A percentile compares a stretch with the other conserved stretches of the same genome.
These are phyloP conservation scores for Limtongia smithiae DNA, from an alignment of 805 yeast species.

Conservation along the genomic window DNA sequence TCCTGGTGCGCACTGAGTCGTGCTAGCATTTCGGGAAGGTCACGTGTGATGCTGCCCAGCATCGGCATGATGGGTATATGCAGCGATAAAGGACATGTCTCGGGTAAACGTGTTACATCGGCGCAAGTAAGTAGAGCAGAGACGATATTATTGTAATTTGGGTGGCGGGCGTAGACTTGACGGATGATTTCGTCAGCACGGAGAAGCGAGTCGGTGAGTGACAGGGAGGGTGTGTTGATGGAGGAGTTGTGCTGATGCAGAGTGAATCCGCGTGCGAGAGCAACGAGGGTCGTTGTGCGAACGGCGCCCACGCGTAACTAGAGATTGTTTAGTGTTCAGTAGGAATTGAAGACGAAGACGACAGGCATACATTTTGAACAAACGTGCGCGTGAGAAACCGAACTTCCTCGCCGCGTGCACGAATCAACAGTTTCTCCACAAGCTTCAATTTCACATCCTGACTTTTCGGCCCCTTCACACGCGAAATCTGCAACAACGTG, in stretches of 20 bases:
- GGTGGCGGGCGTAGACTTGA: constrained; percentile 30
- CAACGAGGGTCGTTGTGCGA: constrained; percentile 28
- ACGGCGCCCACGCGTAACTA: constrained; percentile 31
- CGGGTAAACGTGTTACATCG: constrained; percentile 1
- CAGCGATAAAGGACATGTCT: constrained; percentile 25
- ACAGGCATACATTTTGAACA: constrained; percentile 21
- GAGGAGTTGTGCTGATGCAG: not conserved
- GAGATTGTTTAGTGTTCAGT: not conserved
- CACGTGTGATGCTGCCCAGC: constrained; percentile 33
- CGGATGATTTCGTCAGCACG: constrained; percentile 26
- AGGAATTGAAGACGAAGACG: not conserved
- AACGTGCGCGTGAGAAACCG: constrained; percentile 31
- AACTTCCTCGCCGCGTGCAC: constrained; percentile 30
- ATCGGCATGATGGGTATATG: constrained; percentile 31
- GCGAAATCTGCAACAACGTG: constrained; percentile 28
- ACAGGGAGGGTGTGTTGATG: too few relatives aligned
- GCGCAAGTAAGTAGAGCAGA: constrained; percentile 14
- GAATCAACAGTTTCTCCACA: constrained; percentile 25
- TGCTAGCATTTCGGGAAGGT: constrained; percentile 26
- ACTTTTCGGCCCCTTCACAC: constrained; percentile 25
- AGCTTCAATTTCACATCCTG: constrained; percentile 26
- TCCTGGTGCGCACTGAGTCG: constrained; percentile 1
- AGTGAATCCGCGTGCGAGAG: constrained; percentile 30
- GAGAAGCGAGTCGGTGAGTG: constrained; percentile 5
- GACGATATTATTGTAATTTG: constrained; percentile 26